Base-by-base conservation (phyloP, 2,329 filamentous ascomycete genomes). In the Pestalotiopsis sp. region DNA sequence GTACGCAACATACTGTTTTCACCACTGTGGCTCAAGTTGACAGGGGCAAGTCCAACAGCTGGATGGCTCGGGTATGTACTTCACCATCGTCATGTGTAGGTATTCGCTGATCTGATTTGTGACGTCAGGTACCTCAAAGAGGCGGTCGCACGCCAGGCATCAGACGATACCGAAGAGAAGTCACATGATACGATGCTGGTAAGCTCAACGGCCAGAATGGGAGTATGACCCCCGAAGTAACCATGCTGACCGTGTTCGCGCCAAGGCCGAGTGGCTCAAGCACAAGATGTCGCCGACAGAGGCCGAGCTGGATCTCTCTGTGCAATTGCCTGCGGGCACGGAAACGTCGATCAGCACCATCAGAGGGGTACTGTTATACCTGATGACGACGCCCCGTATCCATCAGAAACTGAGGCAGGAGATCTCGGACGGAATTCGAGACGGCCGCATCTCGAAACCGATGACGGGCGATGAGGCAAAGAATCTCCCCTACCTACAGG, bases 191-290 rank as follows among this genome's bases (percentile, higher is more conserved):
- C 45, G 20, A 52, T 52, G 45, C 31, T 36, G 13, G 59, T 62
- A 36, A 62, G 59, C 11, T 72, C 39, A 12, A 25, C 52, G 57
- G 12, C 13, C 12, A 11, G 14, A 36, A 5, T 45, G 1, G 4
- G 27, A 11, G n/a, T 20, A n/a, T 36, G 12, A 62, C 11, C 17
- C 36, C 25, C 7, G 20, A 20, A 31, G 17, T n/a, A 31, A 63
- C 67, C 39, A 67, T 31, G 27, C 12, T 49, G 12, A 4, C 12
- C 13, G 59, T 14, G 31, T 3, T 45, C 49, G 49, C 17, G 25
- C 45, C 45, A 9, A 76, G 74, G 73, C 73, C 58, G 73, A 74
- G 41, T 76, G 75, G 75, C 71, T 76, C 4, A 73, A 71, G 14
- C 66, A 73, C 20, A 74, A 73, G 7, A 45, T 76, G 61, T 72